Percentiles rank a stretch among this genome's conserved stretches.
phyloP scores from a whole-genome alignment of 768 basidiomycete species.

The Neoboletus magnificus region DNA sequence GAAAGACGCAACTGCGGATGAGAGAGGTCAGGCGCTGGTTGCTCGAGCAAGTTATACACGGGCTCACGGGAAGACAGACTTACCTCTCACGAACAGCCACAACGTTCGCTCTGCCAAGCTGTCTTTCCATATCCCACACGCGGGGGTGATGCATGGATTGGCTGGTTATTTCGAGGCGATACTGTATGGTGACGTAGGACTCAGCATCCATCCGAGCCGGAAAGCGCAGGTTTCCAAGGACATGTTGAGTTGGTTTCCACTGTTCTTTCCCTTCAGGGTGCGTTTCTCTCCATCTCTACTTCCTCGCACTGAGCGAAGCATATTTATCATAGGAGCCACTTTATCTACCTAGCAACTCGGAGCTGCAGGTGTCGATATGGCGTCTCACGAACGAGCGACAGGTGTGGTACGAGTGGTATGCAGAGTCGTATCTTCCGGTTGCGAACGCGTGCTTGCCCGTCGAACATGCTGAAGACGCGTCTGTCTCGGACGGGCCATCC shows the following conservation, averaged over 20 bases:
- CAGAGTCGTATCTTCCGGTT: constrained; percentile 83
- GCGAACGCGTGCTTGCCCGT: constrained; percentile 32
- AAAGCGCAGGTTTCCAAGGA: constrained; percentile 86
- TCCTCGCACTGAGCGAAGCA: neutral
- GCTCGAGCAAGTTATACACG: neutral
- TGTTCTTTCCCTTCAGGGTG: constrained; percentile 93
- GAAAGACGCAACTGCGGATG: constrained; percentile 70
- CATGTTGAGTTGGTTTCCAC: constrained; percentile 99
- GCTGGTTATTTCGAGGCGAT: constrained; percentile 98
- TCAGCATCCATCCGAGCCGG: constrained; percentile 91
- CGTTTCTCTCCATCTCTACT: constrained; percentile 21
- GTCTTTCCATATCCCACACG: constrained; percentile 91
- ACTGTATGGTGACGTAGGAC: constrained; percentile 82
- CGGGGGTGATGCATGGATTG: constrained; percentile 88
- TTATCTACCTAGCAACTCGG: constrained; percentile 89
- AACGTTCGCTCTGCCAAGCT: constrained; percentile 86
- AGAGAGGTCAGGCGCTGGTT: constrained; percentile 48
- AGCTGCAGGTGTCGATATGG: constrained; percentile 93
- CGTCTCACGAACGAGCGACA: constrained; percentile 83
- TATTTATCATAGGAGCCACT: constrained; percentile 68
- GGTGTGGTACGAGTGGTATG: constrained; percentile 99
- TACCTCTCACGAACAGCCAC: constrained; percentile 94
- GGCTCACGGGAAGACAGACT: constrained; percentile 45
- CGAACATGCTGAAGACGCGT: constrained; percentile 18
- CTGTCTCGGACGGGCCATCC: constrained; percentile 19